Evolutionary conservation across 1,284 basidiomycete genomes (phyloP), one percentile per base, ranked within the genome.

Genomic region (Coriolopsis trogii): DNA sequence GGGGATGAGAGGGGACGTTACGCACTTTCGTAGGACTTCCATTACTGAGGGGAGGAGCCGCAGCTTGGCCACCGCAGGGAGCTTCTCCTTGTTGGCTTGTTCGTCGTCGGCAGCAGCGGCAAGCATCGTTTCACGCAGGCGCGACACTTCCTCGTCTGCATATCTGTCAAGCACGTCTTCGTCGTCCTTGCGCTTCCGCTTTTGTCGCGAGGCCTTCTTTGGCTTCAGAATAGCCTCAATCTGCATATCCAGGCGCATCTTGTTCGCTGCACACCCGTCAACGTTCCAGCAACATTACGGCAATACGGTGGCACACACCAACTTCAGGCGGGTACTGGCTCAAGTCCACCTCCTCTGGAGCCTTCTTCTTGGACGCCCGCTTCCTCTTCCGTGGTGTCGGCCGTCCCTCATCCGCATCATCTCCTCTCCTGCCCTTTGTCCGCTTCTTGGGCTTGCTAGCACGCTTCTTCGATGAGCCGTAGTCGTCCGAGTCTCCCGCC

Each of bases 1-100:
- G 15, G 33, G n/a, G 33, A 18, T 45, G 29, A 52, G 3, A n/a
- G 25, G 40, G 13, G 18, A 44, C 30, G 29, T 16, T 6, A 78
- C 91, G 56, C 65, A 95, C 95, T 97, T 98, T 72, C 95, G 91
- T 54, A 99, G 76, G 4, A 93, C 89, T n/a, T 91, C 87, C 78
- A 97, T 90, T 15, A 97, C 96, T 62, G 91, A 87, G 15, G 89
- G 85, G 21, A 99, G 76, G 65, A 97, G 78, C 50, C 81, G 84
- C 26, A 98, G 81, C 73, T 99, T 99, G 46, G 85, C 78, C 9
- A 86, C 85, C 8, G 94, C 96, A 0, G 95, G 95, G n/a, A 85
- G 70, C 64, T 91, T 93, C 38, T 89, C 83, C 41, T 79, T 72
- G 69, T 97, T 96, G 4, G 92, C 83, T 45, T 86, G 81, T 39